These are phyloP conservation scores for Hericium rajendrae DNA, from an alignment of 768 basidiomycete genomes.

Conservation along the genomic window DNA sequence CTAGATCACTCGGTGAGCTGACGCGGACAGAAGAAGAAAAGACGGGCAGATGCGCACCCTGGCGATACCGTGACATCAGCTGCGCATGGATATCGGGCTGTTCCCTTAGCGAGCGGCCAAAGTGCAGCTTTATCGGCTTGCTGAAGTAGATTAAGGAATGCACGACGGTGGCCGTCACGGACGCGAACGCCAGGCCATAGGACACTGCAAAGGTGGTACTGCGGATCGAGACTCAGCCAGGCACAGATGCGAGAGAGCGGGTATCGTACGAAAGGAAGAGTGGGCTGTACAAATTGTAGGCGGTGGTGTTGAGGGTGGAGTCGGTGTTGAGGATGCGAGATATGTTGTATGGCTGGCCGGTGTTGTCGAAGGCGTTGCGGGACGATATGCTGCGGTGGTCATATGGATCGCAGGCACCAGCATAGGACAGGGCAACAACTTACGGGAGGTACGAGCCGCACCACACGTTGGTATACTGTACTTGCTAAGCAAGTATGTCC, in stretches of 20 bases:
- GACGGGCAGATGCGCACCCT: neutral
- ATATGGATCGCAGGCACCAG: neutral
- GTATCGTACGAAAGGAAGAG: slow-evolving; percentile 25
- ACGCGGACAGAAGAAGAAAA: neutral
- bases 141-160: slow-evolving; percentile 35
- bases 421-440: slow-evolving; percentile 4
- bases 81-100: slow-evolving; percentile 41
- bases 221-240: neutral
- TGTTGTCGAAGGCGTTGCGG: slow-evolving; percentile 30
- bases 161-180: slow-evolving; percentile 33
- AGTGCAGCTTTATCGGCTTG: slow-evolving; percentile 30
- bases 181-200: slow-evolving; percentile 41
- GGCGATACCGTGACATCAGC: slow-evolving; percentile 26
- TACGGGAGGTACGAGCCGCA: slow-evolving; percentile 26
- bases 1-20: slow-evolving; percentile 10
- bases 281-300: slow-evolving; percentile 32
- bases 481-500: neutral
- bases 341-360: slow-evolving; percentile 30
- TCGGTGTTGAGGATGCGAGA: slow-evolving; percentile 28
- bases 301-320: slow-evolving; percentile 23
- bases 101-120: slow-evolving; percentile 31
- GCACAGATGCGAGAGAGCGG: neutral
- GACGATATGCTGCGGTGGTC: slow-evolving; percentile 21
- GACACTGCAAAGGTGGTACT: slow-evolving; percentile 51
- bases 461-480: slow-evolving; percentile 24